Evolutionary conservation across 768 basidiomycete species (phyloP).

Genomic region (Pleurotus tuoliensis): DNA sequence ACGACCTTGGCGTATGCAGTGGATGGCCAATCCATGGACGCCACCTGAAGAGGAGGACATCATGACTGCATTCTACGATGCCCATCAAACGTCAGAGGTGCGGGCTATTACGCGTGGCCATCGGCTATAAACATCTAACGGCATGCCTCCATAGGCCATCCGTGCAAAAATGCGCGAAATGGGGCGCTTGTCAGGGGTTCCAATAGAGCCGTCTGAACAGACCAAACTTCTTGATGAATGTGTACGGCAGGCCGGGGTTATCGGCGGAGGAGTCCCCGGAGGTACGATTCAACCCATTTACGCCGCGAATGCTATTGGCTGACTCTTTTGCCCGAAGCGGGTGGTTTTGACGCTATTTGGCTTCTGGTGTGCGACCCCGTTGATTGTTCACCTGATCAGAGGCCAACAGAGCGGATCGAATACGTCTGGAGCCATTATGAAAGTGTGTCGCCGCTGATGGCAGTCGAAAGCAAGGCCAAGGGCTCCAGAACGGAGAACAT

Average conservation of each 20-base stretch:
- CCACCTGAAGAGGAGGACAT: conserved; percentile 39
- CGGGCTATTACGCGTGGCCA: conserved; percentile 5
- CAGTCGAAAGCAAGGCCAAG: conserved; percentile 61
- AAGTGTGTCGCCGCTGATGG: conserved; percentile 69
- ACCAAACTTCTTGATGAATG: conserved; percentile 80
- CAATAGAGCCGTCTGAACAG: conserved; percentile 90
- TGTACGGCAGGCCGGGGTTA: conserved; percentile 72
- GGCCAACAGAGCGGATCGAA: conserved; percentile 60
- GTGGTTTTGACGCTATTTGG: conserved; percentile 97
- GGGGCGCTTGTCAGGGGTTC: conserved; percentile 72
- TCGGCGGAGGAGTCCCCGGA: conserved; percentile 95
- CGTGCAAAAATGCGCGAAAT: conserved; percentile 80
- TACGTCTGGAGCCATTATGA: conserved; percentile 63
- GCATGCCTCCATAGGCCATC: conserved; percentile 47
- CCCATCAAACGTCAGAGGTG: conserved; percentile 58
- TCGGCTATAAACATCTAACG: too few species aligned
- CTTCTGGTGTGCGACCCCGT: conserved; percentile 72
- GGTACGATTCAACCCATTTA: conserved; percentile 50
- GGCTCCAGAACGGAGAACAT: conserved; percentile 65
- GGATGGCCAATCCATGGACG: conserved; percentile 56
- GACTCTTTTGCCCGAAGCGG: conserved; percentile 50
- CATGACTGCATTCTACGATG: conserved; percentile 54
- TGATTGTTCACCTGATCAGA: conserved; percentile 38
- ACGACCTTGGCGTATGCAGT: conserved; percentile 30
- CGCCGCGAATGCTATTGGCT: neutral